Base-by-base conservation (phyloP, 2,329 filamentous ascomycete genomes). In the Nemania abortiva region DNA sequence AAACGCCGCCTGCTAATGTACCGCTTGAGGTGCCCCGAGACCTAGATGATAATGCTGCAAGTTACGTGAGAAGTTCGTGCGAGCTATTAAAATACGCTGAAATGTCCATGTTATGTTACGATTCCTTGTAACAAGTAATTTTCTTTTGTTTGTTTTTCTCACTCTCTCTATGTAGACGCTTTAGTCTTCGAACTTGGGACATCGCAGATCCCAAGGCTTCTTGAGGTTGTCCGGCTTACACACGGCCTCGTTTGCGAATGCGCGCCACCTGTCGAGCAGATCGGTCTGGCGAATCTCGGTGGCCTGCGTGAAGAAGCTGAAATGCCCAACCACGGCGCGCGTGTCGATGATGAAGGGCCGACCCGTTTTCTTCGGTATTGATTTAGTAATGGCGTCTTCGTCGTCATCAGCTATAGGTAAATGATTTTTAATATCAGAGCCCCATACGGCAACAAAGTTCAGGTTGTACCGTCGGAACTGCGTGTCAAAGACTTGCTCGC, bases 381-480 rank as follows among this genome's bases (percentile, higher is more conserved):
- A 77, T 50, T 81, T 79, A 27, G 81, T 80, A 67, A 82, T 81
- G 68, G 83, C 82, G 56, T 85, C 81, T 74, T 87, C 85, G 61
- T 85, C 84, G 20, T 83, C 79, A 2, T 81, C 74, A 2, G 77
- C 74, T 29, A 85, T 81, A 2, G 86, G 84, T 42, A 85, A 79
- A 64, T 85, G 82, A 39, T 78, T 76, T n/a, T 82, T 80, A 52
- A 86, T 83, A 72, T 88, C 86, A 34, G 79, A 79, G n/a, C 85
- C 85, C 79, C 84, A 82, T 58, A 89, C 82, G 52, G 84, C 85
- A 50, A 85, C 79, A 70, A 89, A 86, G 72, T 88, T 86, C 34
- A 86, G 83, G 56, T 85, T 87, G 73, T 87, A 82, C 27, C 85
- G 81, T 60, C 81, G 79, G 31, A 83, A 85, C 18, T 84, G 81